These are phyloP conservation scores for Cyberlindnera saturnus DNA, from an alignment of 805 yeast genomes.

Conservation along the genomic window DNA sequence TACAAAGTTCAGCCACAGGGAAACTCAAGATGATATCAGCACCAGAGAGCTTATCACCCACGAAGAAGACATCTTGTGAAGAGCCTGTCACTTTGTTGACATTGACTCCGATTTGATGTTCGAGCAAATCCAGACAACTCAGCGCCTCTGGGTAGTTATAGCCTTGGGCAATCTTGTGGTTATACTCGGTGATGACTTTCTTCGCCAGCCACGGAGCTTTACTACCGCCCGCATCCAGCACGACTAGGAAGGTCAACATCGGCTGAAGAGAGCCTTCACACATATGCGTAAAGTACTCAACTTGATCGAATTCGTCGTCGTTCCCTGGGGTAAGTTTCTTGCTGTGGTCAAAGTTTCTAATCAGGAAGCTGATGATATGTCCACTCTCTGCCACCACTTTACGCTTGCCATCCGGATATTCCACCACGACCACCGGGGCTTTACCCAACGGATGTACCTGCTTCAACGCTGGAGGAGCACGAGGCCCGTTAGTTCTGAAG, in stretches of 20 bases:
- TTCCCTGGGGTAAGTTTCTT: constrained; percentile 32
- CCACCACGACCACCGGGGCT: constrained; percentile 51
- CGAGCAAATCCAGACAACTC: constrained; percentile 34
- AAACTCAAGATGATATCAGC: constrained; percentile 52
- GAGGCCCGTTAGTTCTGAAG: constrained; percentile 37
- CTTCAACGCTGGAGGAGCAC: constrained; percentile 44
- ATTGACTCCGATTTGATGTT: constrained; percentile 16
- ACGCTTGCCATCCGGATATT: constrained; percentile 25
- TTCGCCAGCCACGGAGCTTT: constrained; percentile 44
- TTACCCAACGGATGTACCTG: constrained; percentile 59
- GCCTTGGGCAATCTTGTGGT: constrained; percentile 40
- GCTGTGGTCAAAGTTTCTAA: constrained; percentile 41
- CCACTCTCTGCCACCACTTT: constrained; percentile 53
- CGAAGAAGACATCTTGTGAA: constrained; percentile 30
- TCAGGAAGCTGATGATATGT: constrained; percentile 45
- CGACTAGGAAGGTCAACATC: constrained; percentile 30
- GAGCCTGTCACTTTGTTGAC: neutral
- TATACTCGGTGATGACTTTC: constrained; percentile 35
- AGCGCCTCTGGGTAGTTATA: constrained; percentile 45
- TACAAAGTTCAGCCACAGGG: constrained; percentile 23
- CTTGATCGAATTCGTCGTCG: constrained; percentile 34
- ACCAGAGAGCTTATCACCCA: constrained; percentile 43
- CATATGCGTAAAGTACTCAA: constrained; percentile 49
- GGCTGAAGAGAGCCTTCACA: constrained; percentile 62
- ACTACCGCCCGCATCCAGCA: constrained; percentile 23